These are phyloP conservation scores for Kingdonia uniflora DNA, from an alignment of 164 flowering plant genomes.

Conservation along the genomic window DNA sequence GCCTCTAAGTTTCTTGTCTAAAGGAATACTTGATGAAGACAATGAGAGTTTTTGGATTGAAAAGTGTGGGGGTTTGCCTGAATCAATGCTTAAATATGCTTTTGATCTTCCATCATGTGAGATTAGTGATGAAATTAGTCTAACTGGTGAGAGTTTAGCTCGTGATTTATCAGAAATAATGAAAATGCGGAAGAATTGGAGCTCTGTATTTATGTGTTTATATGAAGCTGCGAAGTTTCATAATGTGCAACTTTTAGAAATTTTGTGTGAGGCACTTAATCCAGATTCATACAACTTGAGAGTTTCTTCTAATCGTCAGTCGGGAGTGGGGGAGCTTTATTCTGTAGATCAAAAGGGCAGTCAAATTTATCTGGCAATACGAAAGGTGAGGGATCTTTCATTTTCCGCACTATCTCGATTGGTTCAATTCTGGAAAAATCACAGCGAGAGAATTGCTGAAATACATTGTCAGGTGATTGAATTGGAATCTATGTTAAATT, in stretches of 20 bases:
- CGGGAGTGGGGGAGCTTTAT: constrained; percentile 13
- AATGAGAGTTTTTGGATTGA: constrained; percentile 25
- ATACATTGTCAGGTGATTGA: constrained; percentile 52
- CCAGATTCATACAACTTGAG: constrained; percentile 26
- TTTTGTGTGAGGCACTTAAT: constrained; percentile 72
- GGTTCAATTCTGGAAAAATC: constrained; percentile 49
- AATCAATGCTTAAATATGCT: constrained; percentile 32
- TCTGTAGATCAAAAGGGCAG: constrained; percentile 23
- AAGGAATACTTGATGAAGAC: constrained; percentile 27
- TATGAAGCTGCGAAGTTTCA: constrained; percentile 58
- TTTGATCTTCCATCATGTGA: constrained; percentile 38
- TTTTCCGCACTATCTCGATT: constrained; percentile 28
- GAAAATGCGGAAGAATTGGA: constrained; percentile 45
- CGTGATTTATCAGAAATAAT: constrained; percentile 39
- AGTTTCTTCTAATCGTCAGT: constrained; percentile 15
- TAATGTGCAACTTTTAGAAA: constrained; percentile 47
- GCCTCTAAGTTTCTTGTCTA: constrained; percentile 48
- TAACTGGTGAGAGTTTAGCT: constrained; percentile 24
- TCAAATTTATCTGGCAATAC: constrained; percentile 32
- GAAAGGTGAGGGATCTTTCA: constrained; percentile 59
- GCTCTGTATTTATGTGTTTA: constrained; percentile 48
- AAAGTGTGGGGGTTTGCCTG: constrained; percentile 21
- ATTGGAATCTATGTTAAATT: constrained; percentile 27
- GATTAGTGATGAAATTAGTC: constrained; percentile 24
- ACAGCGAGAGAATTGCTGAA: constrained; percentile 36